Percentiles rank a stretch among this genome's conserved stretches.
These are phyloP conservation scores for Zoysia pacifica DNA, from an alignment of 176 grass and related monocot species.

Conservation along the genomic window DNA sequence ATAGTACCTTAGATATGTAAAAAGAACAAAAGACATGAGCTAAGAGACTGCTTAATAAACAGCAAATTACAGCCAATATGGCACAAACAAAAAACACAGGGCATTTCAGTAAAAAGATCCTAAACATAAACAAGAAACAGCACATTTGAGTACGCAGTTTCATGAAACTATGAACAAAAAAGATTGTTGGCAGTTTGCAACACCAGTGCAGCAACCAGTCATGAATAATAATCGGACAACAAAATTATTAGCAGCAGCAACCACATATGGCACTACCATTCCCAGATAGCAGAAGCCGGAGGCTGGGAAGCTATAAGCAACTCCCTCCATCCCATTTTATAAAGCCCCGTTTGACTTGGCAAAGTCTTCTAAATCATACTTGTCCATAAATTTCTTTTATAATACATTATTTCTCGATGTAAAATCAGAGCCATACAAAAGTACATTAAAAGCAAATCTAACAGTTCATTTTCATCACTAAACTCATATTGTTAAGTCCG, in stretches of 20 bases:
- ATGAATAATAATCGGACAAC: conserved; percentile 22
- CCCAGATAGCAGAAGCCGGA: not conserved
- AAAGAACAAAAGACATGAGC: not conserved
- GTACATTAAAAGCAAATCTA: no score
- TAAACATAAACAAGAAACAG: conserved; percentile 17
- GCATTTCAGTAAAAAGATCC: not conserved
- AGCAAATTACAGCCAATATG: conserved; percentile 15
- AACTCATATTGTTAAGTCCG: no score
- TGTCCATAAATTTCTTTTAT: no score
- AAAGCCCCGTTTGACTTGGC: no score
- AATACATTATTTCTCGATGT: no score
- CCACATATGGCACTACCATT: conserved; percentile 7
- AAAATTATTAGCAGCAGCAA: not conserved
- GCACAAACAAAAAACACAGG: not conserved
- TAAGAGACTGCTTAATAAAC: not conserved
- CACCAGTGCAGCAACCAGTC: not conserved
- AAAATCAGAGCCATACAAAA: no score
- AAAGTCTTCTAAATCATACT: no score
- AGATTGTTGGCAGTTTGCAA: not conserved
- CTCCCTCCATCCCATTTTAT: no score
- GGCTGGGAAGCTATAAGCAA: conserved; percentile 1
- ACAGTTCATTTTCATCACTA: no score
- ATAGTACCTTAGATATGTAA: conserved; percentile 29
- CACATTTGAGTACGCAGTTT: conserved; percentile 11
- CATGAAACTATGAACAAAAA: no score